These are phyloP conservation scores for Lactarius hengduanensis DNA, from an alignment of 768 basidiomycete species.

Conservation along the genomic window DNA sequence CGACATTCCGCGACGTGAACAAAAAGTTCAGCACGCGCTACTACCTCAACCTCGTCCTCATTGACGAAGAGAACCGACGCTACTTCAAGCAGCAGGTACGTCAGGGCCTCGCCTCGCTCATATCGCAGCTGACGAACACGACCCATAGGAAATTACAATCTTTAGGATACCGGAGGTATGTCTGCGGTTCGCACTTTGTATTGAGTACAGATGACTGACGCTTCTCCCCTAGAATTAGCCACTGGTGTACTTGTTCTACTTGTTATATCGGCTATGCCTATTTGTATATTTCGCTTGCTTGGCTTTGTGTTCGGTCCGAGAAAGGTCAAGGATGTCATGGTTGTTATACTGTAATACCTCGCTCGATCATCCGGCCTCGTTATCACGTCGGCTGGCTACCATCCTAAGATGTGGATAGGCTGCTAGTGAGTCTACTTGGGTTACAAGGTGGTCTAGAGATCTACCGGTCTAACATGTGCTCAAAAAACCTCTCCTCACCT, in stretches of 20 bases:
- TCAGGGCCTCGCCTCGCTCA: conserved; percentile 16
- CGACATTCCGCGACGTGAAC: conserved; percentile 98
- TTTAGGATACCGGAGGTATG: conserved; percentile 86
- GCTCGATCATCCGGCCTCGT: background rate
- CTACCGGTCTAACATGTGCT: conserved; percentile 35
- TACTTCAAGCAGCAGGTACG: conserved; percentile 95
- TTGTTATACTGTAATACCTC: background rate
- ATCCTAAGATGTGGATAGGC: background rate
- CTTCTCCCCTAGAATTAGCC: conserved; percentile 16
- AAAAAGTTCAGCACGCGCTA: conserved; percentile 98
- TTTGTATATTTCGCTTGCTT: conserved; percentile 14
- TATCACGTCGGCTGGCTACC: background rate
- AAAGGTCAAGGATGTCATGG: background rate
- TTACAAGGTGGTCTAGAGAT: background rate
- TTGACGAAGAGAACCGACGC: conserved; percentile 96
- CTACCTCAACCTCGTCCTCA: conserved; percentile 94
- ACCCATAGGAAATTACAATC: conserved; percentile 73
- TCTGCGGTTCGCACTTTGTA: background rate
- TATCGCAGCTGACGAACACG: background rate
- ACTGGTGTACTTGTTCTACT: conserved; percentile 10
- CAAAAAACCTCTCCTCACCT: conserved; percentile 61
- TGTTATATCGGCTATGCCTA: conserved; percentile 17
- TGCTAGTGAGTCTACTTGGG: background rate
- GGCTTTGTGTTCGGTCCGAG: background rate
- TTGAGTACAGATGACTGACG: background rate